phyloP scores from a whole-genome alignment of 2,329 filamentous ascomycete genomes.

The Pleoardoris graminearum region DNA sequence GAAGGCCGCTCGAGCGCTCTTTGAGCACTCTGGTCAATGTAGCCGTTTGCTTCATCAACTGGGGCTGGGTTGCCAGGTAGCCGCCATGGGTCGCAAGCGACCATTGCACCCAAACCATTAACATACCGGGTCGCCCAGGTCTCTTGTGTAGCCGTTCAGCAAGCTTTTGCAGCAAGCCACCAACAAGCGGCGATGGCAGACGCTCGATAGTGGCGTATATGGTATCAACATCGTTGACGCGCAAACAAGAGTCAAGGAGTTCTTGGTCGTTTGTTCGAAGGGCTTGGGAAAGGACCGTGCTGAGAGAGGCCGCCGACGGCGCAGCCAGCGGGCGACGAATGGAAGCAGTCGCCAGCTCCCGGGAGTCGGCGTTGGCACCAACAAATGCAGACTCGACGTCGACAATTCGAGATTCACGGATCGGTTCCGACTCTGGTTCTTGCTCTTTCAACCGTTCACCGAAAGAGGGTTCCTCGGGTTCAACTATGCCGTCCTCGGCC shows the following conservation, averaged over 20 bases:
- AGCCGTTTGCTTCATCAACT: slow-evolving; percentile 75
- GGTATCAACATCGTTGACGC: slow-evolving; percentile 73
- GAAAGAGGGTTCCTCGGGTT: slow-evolving; percentile 69
- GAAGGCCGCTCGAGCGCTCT: slow-evolving; percentile 79
- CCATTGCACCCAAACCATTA: slow-evolving; percentile 97
- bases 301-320: slow-evolving; percentile 77
- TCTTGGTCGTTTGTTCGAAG: slow-evolving; percentile 88
- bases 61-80: slow-evolving; percentile 83
- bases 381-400: slow-evolving; percentile 68
- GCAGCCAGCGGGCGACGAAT: slow-evolving; percentile 57
- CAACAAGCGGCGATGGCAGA: slow-evolving; percentile 82
- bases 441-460: slow-evolving; percentile 78
- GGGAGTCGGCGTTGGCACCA: slow-evolving; percentile 50
- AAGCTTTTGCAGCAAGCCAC: slow-evolving; percentile 76
- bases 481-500: slow-evolving; percentile 42
- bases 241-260: slow-evolving; percentile 89
- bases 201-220: slow-evolving; percentile 89
- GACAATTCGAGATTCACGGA: slow-evolving; percentile 56
- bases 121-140: slow-evolving; percentile 83
- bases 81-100: slow-evolving; percentile 90
- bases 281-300: slow-evolving; percentile 90
- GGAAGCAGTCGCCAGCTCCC: slow-evolving; percentile 48
- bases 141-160: slow-evolving; percentile 84
- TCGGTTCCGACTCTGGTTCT: slow-evolving; percentile 57
- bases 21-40: slow-evolving; percentile 85